Conservation (phyloP, 2,329 filamentous ascomycete genomes). For the Lachnellula cervina region DNA sequence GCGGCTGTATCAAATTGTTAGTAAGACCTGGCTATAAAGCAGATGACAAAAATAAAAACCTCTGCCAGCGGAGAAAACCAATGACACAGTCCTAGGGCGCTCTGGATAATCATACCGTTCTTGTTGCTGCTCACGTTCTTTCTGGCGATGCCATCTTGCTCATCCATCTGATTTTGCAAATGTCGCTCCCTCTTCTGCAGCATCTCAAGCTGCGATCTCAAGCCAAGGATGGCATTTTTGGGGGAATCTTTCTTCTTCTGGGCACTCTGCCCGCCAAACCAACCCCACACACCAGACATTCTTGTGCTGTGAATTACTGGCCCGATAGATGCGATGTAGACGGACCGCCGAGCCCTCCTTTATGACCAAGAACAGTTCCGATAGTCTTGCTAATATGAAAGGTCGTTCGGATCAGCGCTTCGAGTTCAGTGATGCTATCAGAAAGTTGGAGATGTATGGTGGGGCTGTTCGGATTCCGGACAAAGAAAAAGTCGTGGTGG, state of each 20-base stretch:
- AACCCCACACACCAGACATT: constrained; percentile 72
- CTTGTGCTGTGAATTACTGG: constrained; percentile 26
- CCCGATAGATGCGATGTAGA: constrained; percentile 8
- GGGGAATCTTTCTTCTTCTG: constrained; percentile 89
- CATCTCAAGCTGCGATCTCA: constrained; percentile 92
- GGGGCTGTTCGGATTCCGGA: constrained; percentile 18
- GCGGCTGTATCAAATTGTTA: constrained; percentile 57
- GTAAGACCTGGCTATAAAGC: not conserved
- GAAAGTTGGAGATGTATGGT: constrained; percentile 24
- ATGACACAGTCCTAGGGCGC: not conserved
- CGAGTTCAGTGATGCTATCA: constrained; percentile 15
- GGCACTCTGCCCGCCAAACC: constrained; percentile 81
- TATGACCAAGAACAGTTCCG: not conserved
- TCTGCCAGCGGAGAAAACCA: not conserved
- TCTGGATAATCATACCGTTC: constrained; percentile 58
- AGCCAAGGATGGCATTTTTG: constrained; percentile 89
- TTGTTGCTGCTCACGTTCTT: constrained; percentile 90
- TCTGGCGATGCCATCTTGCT: constrained; percentile 82
- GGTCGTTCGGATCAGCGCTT: not conserved
- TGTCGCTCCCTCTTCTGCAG: constrained; percentile 94
- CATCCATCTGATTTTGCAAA: constrained; percentile 84
- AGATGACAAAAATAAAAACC: not conserved
- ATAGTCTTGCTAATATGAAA: not conserved
- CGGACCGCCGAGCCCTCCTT: constrained; percentile 8
- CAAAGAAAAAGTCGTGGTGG: constrained; percentile 8